Evolutionary conservation across 2,329 filamentous ascomycete genomes (phyloP), one percentile per base, ranked within the genome.

Genomic region (Balansia obtecta): DNA sequence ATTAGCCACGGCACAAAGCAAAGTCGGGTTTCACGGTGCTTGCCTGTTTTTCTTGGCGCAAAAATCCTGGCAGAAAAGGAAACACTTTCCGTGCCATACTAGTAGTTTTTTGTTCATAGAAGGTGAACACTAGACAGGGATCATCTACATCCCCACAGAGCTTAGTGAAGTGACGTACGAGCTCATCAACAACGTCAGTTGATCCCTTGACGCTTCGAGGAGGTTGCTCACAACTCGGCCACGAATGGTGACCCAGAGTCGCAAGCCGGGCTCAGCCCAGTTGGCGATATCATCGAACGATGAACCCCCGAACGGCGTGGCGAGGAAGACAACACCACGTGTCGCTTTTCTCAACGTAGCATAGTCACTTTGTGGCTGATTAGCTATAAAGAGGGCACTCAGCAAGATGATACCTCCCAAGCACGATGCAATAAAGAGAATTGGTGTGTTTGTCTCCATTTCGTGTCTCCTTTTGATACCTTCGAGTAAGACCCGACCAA

Each of bases 401-500:
- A 20, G 5, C 20, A 46, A 32, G 11, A 46, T 37, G 20, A 46
- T 46, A 30, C 8, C 44, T 16, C 44, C 44, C 13, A 46, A 30
- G 18, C 44, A 46, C 44, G 44, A 46, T 33, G 44, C 44, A 37
- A 46, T 46, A 18, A 46, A 46, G 10, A 46, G 30, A 46, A 46
- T 46, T 16, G 44, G 44, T 46, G 30, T 46, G 60, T 10, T 10
- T 11, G 4, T 57, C 55, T 5, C 62, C 51, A 12, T 58, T 50
- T 44, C 53, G 20, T 37, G 18, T 15, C 50, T 50, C 4, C 53
- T 60, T 37, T 55, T 6, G 34, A 64, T 62, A 3, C 54, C 54
- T 2, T 52, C 55, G n/a, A 63, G 55, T 22, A 64, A 52, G 40
- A 54, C 55, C 40, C 45, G 50, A 46, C 60, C 57, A 52, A 54